Percentiles rank a stretch among this genome's conserved stretches.
Evolutionary conservation across 257 asterid genomes (phyloP).

Genomic region (Galeopsis tetrahit): DNA sequence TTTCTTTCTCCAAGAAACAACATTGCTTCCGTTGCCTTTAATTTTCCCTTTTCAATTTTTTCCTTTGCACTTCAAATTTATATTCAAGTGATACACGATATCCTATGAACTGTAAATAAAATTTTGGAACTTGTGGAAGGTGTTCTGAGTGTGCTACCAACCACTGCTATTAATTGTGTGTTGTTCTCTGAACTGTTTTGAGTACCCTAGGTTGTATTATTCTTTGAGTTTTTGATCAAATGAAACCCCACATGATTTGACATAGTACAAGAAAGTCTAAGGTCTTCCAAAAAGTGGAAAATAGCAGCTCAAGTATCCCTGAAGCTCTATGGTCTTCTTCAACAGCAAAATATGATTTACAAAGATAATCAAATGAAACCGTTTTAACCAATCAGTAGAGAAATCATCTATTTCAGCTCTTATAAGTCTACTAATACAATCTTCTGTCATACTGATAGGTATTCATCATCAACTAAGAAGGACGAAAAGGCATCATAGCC

Average conservation of each 20-base stretch:
- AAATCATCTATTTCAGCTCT: background rate
- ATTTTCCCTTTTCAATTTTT: background rate
- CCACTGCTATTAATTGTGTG: background rate
- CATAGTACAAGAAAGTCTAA: constrained; percentile 8
- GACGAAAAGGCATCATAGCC: background rate
- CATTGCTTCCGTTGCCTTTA: background rate
- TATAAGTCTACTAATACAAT: background rate
- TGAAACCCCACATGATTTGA: background rate
- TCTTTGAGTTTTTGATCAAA: background rate
- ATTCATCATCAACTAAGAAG: constrained; percentile 26
- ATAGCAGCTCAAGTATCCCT: constrained; percentile 21
- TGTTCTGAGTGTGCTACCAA: background rate
- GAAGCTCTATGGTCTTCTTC: background rate
- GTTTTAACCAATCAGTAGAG: background rate
- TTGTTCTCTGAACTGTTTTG: background rate
- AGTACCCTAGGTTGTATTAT: constrained; percentile 3
- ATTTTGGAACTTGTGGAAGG: background rate
- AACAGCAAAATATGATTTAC: background rate
- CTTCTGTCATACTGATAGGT: constrained; percentile 6
- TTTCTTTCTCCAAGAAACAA: constrained; percentile 4
- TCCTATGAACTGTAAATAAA: background rate
- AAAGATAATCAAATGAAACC: background rate
- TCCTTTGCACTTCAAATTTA: constrained; percentile 9
- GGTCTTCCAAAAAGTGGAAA: background rate
- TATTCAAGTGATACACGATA: background rate